These are phyloP conservation scores for Apiotrichum akiyoshidainum DNA, from an alignment of 1,284 basidiomycete species.

Conservation along the genomic window DNA sequence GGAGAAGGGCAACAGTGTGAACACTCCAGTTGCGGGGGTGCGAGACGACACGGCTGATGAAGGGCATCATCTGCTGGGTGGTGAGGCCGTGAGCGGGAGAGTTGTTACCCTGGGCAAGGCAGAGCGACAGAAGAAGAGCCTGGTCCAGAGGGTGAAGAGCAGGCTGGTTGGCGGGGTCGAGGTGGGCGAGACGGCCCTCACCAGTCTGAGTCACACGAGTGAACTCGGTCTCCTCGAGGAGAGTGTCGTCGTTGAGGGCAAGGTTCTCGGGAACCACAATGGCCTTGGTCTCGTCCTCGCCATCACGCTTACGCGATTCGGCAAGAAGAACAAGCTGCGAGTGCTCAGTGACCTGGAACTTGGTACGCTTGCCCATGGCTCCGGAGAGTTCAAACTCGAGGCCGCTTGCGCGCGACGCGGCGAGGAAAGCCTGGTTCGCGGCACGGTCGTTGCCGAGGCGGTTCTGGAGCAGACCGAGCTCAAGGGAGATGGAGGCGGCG, in stretches of 20 bases:
- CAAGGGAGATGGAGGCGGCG: constrained; percentile 67
- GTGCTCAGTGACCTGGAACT: constrained; percentile 81
- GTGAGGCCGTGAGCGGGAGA: constrained; percentile 84
- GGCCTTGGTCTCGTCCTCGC: constrained; percentile 24
- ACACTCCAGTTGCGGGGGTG: constrained; percentile 90
- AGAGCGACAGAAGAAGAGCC: constrained; percentile 80
- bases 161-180: constrained; percentile 81
- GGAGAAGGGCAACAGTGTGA: constrained; percentile 87
- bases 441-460: constrained; percentile 65
- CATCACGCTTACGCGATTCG: constrained; percentile 64
- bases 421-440: constrained; percentile 75
- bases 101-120: constrained; percentile 82
- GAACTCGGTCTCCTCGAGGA: constrained; percentile 91
- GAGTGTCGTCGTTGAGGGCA: constrained; percentile 88
- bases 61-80: constrained; percentile 82
- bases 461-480: constrained; percentile 78
- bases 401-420: constrained; percentile 71
- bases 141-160: constrained; percentile 86
- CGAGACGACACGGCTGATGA: constrained; percentile 76
- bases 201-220: constrained; percentile 53
- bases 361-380: constrained; percentile 88
- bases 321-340: constrained; percentile 94
- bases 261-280: constrained; percentile 69
- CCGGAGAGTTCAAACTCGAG: constrained; percentile 90
- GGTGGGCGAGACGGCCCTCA: constrained; percentile 55